phyloP scores from a whole-genome alignment of 257 asterid species.

The Paraleonurus japonicus region DNA sequence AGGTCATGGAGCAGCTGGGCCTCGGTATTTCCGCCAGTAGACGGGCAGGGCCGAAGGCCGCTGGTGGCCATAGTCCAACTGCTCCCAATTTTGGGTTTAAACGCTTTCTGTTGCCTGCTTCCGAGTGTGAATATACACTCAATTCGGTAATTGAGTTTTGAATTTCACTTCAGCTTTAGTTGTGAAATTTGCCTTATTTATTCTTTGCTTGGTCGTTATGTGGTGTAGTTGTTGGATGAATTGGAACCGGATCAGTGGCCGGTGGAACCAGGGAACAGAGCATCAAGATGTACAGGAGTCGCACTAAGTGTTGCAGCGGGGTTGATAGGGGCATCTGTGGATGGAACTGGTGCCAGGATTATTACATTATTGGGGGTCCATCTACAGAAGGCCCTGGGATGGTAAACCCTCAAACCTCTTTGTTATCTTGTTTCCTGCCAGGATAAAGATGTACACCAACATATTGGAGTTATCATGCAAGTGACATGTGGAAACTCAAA shows the following conservation, averaged over 20 bases:
- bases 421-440: neutral
- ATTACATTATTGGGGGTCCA: conserved; percentile 94
- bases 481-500: neutral
- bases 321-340: conserved; percentile 73
- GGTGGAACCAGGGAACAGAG: conserved; percentile 73
- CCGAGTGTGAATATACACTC: conserved; percentile 86
- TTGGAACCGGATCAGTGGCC: conserved; percentile 84
- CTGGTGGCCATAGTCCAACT: conserved; percentile 50
- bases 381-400: conserved; percentile 98
- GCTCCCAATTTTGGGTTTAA: conserved; percentile 51
- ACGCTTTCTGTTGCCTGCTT: conserved; percentile 77
- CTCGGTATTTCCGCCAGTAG: conserved; percentile 47
- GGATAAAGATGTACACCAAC: neutral
- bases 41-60: conserved; percentile 49
- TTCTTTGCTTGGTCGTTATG: conserved; percentile 16
- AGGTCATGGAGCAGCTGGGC: conserved; percentile 84
- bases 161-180: neutral
- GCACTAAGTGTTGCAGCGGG: conserved; percentile 93
- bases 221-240: conserved; percentile 80
- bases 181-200: neutral
- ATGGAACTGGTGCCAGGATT: conserved; percentile 85
- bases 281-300: conserved; percentile 84
- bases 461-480: neutral
- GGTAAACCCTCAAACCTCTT: conserved; percentile 53
- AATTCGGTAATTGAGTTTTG: conserved; percentile 46